A percentile compares a stretch with the other conserved stretches of the same genome.
Evolutionary conservation across 2,329 filamentous ascomycete genomes (phyloP).

Genomic region (Fusarium sp.): DNA sequence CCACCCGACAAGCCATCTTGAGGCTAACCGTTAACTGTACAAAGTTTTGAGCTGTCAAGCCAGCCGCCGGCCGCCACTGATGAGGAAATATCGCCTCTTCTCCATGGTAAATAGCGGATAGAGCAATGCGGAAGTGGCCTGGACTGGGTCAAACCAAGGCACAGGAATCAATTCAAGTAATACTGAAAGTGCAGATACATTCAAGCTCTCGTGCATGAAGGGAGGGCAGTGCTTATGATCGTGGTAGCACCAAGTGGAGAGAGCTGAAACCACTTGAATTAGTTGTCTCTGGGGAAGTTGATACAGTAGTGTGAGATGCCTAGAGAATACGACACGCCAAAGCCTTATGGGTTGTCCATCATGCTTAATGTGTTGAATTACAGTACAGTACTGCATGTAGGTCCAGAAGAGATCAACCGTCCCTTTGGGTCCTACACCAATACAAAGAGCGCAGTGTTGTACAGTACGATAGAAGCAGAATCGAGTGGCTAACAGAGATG

Average conservation of each 20-base stretch:
- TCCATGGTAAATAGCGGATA: conserved; percentile 1
- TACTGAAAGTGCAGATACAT: neutral
- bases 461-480: neutral
- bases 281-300: conserved; percentile 23
- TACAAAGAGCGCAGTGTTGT: neutral
- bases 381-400: neutral
- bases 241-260: conserved; percentile 20
- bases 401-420: conserved; percentile 14
- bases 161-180: neutral
- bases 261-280: conserved; percentile 30
- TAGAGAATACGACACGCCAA: conserved; percentile 9
- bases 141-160: conserved; percentile 16
- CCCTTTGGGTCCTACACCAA: conserved; percentile 13
- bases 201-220: neutral
- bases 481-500: conserved; percentile 8
- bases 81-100: conserved; percentile 14
- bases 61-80: conserved; percentile 9
- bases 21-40: conserved; percentile 3
- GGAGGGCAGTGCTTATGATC: conserved; percentile 13
- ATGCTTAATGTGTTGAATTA: neutral
- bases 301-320: neutral
- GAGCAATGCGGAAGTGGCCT: neutral
- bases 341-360: neutral
- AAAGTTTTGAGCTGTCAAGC: conserved; percentile 6
- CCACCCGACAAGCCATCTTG: conserved; percentile 10